These are phyloP conservation scores for Pezicula rhizophila DNA, from an alignment of 2,329 filamentous ascomycete species.

Conservation along the genomic window DNA sequence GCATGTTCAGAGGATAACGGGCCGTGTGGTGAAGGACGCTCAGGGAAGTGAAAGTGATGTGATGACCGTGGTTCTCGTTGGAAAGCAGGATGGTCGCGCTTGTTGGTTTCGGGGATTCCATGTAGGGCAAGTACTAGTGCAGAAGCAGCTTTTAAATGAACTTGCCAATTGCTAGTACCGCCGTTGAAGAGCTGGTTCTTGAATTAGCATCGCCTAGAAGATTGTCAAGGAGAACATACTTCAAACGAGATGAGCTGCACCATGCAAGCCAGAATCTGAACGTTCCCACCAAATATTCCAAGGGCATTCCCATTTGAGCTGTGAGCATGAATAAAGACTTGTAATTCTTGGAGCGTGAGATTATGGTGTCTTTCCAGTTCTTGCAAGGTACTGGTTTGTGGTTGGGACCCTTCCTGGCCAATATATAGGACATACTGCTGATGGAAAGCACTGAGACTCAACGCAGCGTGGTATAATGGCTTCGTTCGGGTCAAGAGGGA, in stretches of 20 bases:
- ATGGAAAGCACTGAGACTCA: slow-evolving; percentile 51
- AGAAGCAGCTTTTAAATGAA: slow-evolving; percentile 44
- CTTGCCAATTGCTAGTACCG: slow-evolving; percentile 41
- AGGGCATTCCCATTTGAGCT: slow-evolving; percentile 36
- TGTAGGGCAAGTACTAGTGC: slow-evolving; percentile 39
- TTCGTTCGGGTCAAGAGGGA: slow-evolving; percentile 50
- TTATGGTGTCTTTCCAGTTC: slow-evolving; percentile 5
- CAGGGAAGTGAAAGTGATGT: too few species aligned
- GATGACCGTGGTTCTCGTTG: neutral
- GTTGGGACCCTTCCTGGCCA: slow-evolving; percentile 7
- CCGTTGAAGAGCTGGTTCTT: slow-evolving; percentile 25
- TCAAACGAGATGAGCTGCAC: slow-evolving; percentile 6
- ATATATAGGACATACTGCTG: slow-evolving; percentile 39
- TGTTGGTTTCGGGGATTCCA: slow-evolving; percentile 7
- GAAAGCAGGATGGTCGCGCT: neutral
- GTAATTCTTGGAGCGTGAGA: neutral
- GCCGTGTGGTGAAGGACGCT: slow-evolving; percentile 27
- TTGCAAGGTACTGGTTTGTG: neutral
- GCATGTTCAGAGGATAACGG: slow-evolving; percentile 35
- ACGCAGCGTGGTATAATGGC: slow-evolving; percentile 47
- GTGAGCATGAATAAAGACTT: slow-evolving; percentile 7
- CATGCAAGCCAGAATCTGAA: slow-evolving; percentile 35
- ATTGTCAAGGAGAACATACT: neutral
- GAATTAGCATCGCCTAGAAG: neutral
- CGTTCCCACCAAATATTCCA: slow-evolving; percentile 44